Base-by-base conservation (phyloP, 2,329 filamentous ascomycete species). In the Cadophora luteo-olivacea region DNA sequence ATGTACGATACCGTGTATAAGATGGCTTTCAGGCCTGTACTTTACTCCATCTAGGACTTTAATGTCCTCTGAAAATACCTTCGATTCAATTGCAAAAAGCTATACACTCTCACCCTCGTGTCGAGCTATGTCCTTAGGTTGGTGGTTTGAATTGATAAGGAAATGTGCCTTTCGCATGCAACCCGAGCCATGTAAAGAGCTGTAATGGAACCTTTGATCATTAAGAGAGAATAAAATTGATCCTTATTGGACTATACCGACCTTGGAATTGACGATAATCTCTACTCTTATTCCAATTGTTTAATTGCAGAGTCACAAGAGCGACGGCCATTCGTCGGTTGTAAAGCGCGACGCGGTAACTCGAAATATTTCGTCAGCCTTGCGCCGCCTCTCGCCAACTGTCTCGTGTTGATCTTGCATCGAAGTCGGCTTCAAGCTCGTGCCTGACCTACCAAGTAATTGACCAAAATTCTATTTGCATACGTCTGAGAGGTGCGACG, bases 1-100 rank as follows among this genome's bases (percentile, higher is more conserved):
- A 25, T 61, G 48, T 61, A 62, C 60, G 45, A 38, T 66, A 66
- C 48, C 16, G 52, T 22, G 19, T 22, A 41, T 14, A 45, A 19
- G 64, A 29, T 33, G 62, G 41, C 16, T 48, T 36, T 33, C 45
- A 49, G 64, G 64, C 54, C 24, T 65, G 64, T 60, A 58, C 14
- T 58, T 14, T 65, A 38, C 36, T 14, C 41, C 41, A 52, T 64
- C 61, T 19, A 60, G 36, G 57, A 51, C 41, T 33, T 22, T 4
- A 29, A 4, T 32, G 24, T 49, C 19, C 24, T 24, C 16, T 22
- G 3, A 38, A 36, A 38, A 60, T 19, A 6, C 4, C 33, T 60
- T 45, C 1, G 32, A 12, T 55, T 19, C 14, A 11, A 25, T 2
- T 22, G 3, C 33, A 25, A 45, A 25, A n/a, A 55, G 14, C 29